These are phyloP conservation scores for Hypoxylon lenormandii DNA, from an alignment of 495 filamentous ascomycete genomes.

Conservation along the genomic window DNA sequence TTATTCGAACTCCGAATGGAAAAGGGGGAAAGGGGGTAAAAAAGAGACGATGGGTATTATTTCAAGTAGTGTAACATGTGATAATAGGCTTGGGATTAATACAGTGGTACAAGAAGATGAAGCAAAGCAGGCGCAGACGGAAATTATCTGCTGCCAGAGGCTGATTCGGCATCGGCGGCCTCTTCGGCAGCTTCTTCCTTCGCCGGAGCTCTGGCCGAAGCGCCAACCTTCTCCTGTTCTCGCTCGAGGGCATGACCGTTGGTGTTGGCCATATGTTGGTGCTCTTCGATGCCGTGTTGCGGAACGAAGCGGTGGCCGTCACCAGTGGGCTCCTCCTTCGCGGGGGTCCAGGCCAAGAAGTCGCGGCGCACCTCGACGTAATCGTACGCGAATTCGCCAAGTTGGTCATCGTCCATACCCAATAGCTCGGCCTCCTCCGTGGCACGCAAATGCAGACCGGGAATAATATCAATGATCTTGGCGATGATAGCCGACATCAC, in stretches of 20 bases:
- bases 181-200: slow-evolving; percentile 39
- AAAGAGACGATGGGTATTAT: not conserved
- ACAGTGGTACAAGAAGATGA: slow-evolving; percentile 5
- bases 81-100: slow-evolving; percentile 1
- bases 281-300: slow-evolving; percentile 83
- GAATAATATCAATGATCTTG: slow-evolving; percentile 83
- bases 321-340: slow-evolving; percentile 75
- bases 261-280: slow-evolving; percentile 72
- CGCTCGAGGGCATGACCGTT: slow-evolving; percentile 39
- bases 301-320: slow-evolving; percentile 74
- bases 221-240: slow-evolving; percentile 46
- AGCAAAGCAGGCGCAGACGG: not conserved
- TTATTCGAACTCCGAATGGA: not conserved
- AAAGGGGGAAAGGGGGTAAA: not conserved
- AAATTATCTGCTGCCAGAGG: slow-evolving; percentile 22
- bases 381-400: slow-evolving; percentile 98
- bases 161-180: slow-evolving; percentile 1
- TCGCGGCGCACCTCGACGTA: slow-evolving; percentile 98
- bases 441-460: slow-evolving; percentile 90
- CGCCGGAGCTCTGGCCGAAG: slow-evolving; percentile 40
- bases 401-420: slow-evolving; percentile 98
- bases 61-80: not conserved
- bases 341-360: slow-evolving; percentile 96
- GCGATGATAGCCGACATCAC: slow-evolving; percentile 85
- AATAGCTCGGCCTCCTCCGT: slow-evolving; percentile 96